Conservation (phyloP, 768 basidiomycete genomes). For the Serendipita sp. region DNA sequence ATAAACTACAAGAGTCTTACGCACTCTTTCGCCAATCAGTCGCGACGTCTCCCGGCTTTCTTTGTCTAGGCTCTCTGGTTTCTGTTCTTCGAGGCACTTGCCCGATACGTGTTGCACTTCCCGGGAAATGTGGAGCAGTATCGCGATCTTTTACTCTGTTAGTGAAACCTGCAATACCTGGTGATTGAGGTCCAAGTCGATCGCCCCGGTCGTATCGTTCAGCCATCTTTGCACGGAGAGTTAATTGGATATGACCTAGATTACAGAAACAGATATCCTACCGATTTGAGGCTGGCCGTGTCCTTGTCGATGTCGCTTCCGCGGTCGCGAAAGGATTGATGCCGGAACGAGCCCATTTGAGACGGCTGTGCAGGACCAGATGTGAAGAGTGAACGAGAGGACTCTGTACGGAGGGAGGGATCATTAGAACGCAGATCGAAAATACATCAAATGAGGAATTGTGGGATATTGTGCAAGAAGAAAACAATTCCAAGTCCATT, state of each 20-base stretch:
- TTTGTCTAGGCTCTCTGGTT: neutral
- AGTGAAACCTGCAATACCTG: neutral
- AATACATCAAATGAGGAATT: neutral
- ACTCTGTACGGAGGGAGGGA: conserved; percentile 22
- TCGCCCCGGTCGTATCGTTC: conserved; percentile 2
- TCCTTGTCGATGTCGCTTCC: conserved; percentile 35
- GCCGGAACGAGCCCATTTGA: conserved; percentile 88
- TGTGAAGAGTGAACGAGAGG: conserved; percentile 52
- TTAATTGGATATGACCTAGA: neutral
- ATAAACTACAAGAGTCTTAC: neutral
- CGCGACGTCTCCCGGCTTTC: neutral
- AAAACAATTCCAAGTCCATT: too few species aligned
- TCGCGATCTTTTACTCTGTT: neutral
- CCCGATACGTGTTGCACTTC: neutral
- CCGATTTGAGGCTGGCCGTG: conserved; percentile 12
- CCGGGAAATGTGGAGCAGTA: neutral
- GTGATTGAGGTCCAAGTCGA: neutral
- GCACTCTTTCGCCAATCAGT: conserved; percentile 2
- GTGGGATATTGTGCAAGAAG: too few species aligned
- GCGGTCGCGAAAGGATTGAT: conserved; percentile 51
- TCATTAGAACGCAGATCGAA: neutral
- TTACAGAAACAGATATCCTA: neutral
- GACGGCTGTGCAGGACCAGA: conserved; percentile 64
- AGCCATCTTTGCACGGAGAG: neutral
- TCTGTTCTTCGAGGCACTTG: neutral